phyloP scores from a whole-genome alignment of 2,329 filamentous ascomycete species.

The Aspergillus brunneoviolaceus region DNA sequence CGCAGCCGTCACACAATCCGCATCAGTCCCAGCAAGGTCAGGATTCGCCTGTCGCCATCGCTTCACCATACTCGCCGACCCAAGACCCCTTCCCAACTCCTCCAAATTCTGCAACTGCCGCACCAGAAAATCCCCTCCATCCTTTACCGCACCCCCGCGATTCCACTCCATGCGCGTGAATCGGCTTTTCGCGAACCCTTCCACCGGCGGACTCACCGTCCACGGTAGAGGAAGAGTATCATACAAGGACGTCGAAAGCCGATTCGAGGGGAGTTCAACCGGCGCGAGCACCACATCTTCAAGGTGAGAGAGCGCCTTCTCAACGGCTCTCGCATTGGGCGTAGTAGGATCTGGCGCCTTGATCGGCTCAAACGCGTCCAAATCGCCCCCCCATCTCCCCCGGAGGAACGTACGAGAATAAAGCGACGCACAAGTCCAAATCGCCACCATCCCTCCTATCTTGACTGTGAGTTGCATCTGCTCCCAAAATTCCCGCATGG shows the following conservation, averaged over 20 bases:
- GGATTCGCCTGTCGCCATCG: conserved; percentile 44
- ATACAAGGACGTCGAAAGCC: conserved; percentile 44
- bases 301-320: conserved; percentile 42
- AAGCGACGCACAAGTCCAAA: conserved; percentile 9
- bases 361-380: conserved; percentile 10
- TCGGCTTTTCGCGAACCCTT: conserved; percentile 37
- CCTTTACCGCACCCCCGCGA: neutral
- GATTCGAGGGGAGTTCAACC: conserved; percentile 47
- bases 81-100: conserved; percentile 24
- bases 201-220: conserved; percentile 35
- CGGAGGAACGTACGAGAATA: neutral
- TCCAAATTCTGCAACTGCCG: conserved; percentile 22
- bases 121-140: neutral
- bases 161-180: neutral
- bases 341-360: conserved; percentile 25
- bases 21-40: conserved; percentile 35
- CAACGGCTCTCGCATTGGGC: conserved; percentile 45
- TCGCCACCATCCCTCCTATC: conserved; percentile 7
- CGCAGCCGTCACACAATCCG: conserved; percentile 26
- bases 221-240: conserved; percentile 51
- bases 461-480: conserved; percentile 6
- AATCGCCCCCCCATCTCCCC: neutral
- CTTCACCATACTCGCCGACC: conserved; percentile 42
- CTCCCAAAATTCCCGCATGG: conserved; percentile 9
- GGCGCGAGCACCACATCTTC: conserved; percentile 38